Base-by-base conservation (phyloP, 768 basidiomycete species). In the Russula lepida region DNA sequence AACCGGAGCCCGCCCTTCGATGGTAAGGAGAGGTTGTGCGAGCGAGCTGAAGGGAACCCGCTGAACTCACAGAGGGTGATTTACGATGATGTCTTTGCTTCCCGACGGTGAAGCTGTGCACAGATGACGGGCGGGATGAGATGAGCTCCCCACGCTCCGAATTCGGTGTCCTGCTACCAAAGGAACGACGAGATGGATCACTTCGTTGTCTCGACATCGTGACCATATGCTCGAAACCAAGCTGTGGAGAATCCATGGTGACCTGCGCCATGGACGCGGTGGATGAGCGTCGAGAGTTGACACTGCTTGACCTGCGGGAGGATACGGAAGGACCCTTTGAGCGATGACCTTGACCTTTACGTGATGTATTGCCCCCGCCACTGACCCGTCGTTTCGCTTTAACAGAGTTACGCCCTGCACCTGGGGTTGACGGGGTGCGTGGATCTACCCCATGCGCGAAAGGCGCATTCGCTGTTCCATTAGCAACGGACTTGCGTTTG, bases 251-350 rank as follows among this genome's bases (percentile, higher is more conserved):
- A 58, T 85, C 88, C 39, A 88, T 68, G n/a, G 80, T 65, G 9
- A 73, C 69, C 28, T 74, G 61, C 49, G 79, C 78, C 54, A 75
- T 71, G 1, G 83, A 84, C 23, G 79, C 76, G 12, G 78, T 72
- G 9, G 84, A 85, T 0, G 84, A 86, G 43, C 92, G 77, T 37
- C 88, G 78, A 6, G 94, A 97, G 69, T 93, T 94, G 64, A 94
- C 88, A 60, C 91, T 93, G 70, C 91, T 94, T 15, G 92, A 95
- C 28, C 94, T 84, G 50, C 89, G 82, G 25, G 93, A 95, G 0
- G 89, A 89, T 46, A 85, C 74, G 0, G 88, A 88, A 0, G 84
- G 84, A 17, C 90, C 81, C 54, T 86, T 85, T 17, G 78, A 74
- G 58, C 86, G 80, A 61, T 85, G 80, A 19, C 78, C 78, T 62